Percentiles rank a stretch among this genome's conserved stretches.
phyloP scores from a whole-genome alignment of 2,329 filamentous ascomycete species.

The Hypocrella siamensis region DNA sequence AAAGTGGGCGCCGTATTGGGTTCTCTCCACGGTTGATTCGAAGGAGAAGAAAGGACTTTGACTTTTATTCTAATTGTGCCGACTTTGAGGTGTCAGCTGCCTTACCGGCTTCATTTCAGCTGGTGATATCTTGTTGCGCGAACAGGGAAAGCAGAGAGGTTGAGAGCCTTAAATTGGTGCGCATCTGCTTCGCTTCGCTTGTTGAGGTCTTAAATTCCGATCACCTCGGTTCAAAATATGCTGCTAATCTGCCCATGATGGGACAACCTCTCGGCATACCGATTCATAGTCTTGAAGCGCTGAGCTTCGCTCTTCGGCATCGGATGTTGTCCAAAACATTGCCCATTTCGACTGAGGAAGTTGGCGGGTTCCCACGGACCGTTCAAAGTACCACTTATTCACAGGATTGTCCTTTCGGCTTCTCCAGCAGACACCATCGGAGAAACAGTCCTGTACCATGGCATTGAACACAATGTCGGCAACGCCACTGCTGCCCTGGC shows the following conservation, averaged over 20 bases:
- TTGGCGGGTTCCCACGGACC: conserved; percentile 70
- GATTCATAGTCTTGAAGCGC: conserved; percentile 54
- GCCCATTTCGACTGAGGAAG: conserved; percentile 76
- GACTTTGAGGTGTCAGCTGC: too few species aligned
- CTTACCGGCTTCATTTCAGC: too few species aligned
- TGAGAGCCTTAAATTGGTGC: too few species aligned
- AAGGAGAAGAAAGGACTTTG: too few species aligned
- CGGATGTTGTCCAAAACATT: conserved; percentile 92
- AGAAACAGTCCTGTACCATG: conserved; percentile 83
- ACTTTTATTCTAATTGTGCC: too few species aligned
- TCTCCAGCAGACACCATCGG: conserved; percentile 79
- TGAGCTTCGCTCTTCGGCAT: conserved; percentile 37
- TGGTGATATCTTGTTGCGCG: too few species aligned
- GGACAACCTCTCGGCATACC: conserved; percentile 51
- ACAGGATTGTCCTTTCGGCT: conserved; percentile 84
- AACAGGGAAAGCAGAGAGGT: too few species aligned
- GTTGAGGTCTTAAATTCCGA: background rate
- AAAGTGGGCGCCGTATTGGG: too few species aligned
- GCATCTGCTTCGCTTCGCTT: background rate
- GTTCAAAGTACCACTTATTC: conserved; percentile 98
- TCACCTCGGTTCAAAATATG: conserved; percentile 37
- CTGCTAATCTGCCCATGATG: conserved; percentile 46
- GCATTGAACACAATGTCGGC: conserved; percentile 94
- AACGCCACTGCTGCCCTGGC: conserved; percentile 81
- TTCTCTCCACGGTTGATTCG: too few species aligned